Evolutionary conservation across 2,329 filamentous ascomycete genomes (phyloP).

Genomic region (Botrytis medusae): DNA sequence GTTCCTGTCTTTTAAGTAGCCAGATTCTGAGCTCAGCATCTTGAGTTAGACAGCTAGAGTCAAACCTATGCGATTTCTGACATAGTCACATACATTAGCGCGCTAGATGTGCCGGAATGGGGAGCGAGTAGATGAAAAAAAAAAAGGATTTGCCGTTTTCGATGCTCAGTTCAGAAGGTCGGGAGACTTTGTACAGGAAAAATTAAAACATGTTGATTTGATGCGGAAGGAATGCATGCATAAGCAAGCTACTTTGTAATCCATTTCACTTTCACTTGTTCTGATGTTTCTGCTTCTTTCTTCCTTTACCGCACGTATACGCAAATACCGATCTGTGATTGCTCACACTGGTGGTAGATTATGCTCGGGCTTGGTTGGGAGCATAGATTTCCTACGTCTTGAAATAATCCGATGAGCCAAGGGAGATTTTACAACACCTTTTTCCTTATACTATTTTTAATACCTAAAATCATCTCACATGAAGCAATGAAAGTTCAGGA

Average conservation of each 20-base stretch:
- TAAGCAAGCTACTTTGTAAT: neutral
- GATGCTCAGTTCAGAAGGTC: neutral
- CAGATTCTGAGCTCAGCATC: rapidly evolving
- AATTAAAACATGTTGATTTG: neutral
- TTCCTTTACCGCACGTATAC: rapidly evolving
- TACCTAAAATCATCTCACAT: too few species aligned
- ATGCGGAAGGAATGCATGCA: neutral
- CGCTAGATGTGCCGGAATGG: neutral
- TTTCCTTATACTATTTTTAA: too few species aligned
- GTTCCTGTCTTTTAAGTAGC: neutral
- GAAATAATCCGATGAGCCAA: neutral
- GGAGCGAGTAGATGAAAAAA: neutral
- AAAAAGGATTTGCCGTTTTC: neutral
- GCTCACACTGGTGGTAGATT: neutral
- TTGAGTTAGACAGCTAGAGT: neutral
- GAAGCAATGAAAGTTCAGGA: too few species aligned
- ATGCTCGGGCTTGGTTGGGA: rapidly evolving
- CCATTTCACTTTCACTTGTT: rapidly evolving
- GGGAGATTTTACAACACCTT: neutral
- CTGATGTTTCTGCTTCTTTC: too few species aligned
- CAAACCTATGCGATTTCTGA: rapidly evolving
- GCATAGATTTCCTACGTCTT: rapidly evolving
- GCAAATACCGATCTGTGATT: neutral
- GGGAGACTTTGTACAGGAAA: neutral
- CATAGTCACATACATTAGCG: rapidly evolving